Evolutionary conservation across 2,329 filamentous ascomycete species (phyloP).

Genomic region (Septoria linicola): DNA sequence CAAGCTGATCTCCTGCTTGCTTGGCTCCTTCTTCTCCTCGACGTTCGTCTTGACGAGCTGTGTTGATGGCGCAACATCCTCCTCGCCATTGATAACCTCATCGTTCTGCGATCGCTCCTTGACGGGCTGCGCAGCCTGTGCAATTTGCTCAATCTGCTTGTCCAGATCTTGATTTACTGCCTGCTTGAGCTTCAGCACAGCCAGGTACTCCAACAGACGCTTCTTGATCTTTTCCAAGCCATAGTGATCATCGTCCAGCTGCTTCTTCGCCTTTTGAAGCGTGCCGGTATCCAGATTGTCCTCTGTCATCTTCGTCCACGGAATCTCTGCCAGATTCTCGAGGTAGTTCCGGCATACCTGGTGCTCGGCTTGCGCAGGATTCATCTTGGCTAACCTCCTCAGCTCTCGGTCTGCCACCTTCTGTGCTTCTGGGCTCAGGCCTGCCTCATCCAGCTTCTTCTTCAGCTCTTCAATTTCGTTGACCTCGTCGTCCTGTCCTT

Average conservation of each 20-base stretch:
- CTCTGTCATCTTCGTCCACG: conserved; percentile 81
- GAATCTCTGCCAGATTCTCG: conserved; percentile 90
- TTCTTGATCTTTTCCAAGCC: conserved; percentile 97
- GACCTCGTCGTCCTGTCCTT: conserved; percentile 68
- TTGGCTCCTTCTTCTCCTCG: conserved; percentile 43
- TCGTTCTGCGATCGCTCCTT: conserved; percentile 41
- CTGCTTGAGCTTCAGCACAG: conserved; percentile 93
- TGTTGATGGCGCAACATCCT: conserved; percentile 51
- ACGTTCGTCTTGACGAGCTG: conserved; percentile 33
- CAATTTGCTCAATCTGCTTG: conserved; percentile 64
- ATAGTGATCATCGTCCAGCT: conserved; percentile 94
- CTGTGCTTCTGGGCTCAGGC: conserved; percentile 76
- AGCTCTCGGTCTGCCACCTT: conserved; percentile 91
- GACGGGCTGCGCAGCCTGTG: conserved; percentile 43
- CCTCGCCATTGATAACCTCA: conserved; percentile 52
- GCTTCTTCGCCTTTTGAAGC: conserved; percentile 74
- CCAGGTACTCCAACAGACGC: conserved; percentile 88
- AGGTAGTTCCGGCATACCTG: conserved; percentile 91
- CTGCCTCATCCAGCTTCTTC: conserved; percentile 78
- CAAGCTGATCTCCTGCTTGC: conserved; percentile 65
- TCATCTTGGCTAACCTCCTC: conserved; percentile 89
- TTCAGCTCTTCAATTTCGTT: conserved; percentile 91
- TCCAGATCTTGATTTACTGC: conserved; percentile 81
- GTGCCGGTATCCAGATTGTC: conserved; percentile 83
- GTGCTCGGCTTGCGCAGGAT: conserved; percentile 92